Evolutionary conservation across 805 yeast genomes (phyloP).

Genomic region (Saccharomycopsis babjevae): DNA sequence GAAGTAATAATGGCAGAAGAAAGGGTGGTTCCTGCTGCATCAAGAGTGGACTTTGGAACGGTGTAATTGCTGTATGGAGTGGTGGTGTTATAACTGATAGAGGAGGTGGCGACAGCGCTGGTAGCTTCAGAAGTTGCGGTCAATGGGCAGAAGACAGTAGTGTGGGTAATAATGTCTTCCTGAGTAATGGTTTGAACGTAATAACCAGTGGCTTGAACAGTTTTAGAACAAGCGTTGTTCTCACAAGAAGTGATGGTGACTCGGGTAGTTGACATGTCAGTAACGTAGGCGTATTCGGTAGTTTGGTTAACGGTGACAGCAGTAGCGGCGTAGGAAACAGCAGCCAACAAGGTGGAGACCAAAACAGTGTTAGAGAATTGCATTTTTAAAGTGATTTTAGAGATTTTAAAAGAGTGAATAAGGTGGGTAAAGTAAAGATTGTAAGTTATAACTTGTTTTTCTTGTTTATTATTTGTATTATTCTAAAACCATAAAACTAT

Average conservation of each 20-base stretch:
- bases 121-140: slow-evolving; percentile 3
- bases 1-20: background rate
- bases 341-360: background rate
- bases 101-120: background rate
- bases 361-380: slow-evolving; percentile 1
- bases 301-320: slow-evolving; percentile 4
- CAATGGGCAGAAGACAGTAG: slow-evolving; percentile 17
- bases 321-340: background rate
- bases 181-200: slow-evolving; percentile 14
- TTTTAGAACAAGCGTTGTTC: slow-evolving; percentile 16
- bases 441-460: no score
- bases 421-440: background rate
- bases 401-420: background rate
- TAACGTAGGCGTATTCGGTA: slow-evolving; percentile 2
- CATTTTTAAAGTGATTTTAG: background rate
- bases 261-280: slow-evolving; percentile 8
- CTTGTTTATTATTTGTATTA: no score
- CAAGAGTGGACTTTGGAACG: background rate
- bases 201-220: slow-evolving; percentile 14
- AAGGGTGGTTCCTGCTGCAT: background rate
- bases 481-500: no score
- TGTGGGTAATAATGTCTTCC: slow-evolving; percentile 13
- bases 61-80: background rate
- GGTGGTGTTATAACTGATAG: background rate
- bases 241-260: slow-evolving; percentile 16